A percentile compares a stretch with the other conserved stretches of the same genome.
Conservation (phyloP, 1,284 basidiomycete genomes). For the Xerocomus minutiporus region DNA sequence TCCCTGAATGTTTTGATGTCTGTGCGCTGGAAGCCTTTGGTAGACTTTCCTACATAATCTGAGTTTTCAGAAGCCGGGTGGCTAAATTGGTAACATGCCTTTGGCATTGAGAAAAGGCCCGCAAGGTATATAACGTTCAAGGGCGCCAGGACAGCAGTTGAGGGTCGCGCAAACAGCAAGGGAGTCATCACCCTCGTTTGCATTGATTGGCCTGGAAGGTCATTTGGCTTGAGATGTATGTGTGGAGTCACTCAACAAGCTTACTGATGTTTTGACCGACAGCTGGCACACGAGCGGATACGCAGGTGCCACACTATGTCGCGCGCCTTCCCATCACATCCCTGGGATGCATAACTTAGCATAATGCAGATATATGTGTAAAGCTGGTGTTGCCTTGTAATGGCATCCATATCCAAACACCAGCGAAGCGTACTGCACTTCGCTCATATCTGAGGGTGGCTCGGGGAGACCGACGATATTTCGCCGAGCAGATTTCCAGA, state of each 20-base stretch:
- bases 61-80: constrained; percentile 2
- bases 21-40: constrained; percentile 25
- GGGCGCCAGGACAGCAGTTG: constrained; percentile 7
- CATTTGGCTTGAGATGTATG: not conserved
- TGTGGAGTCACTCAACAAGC: not conserved
- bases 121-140: constrained; percentile 26
- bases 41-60: constrained; percentile 14
- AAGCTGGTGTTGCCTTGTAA: constrained; percentile 18
- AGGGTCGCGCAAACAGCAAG: constrained; percentile 11
- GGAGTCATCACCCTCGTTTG: constrained; percentile 7
- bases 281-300: constrained; percentile 26
- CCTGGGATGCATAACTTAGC: constrained; percentile 18
- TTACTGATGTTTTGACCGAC: constrained; percentile 27
- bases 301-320: constrained; percentile 31
- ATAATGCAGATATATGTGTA: not conserved
- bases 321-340: constrained; percentile 25
- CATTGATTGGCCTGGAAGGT: constrained; percentile 20
- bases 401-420: constrained; percentile 30
- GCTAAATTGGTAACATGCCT: constrained; percentile 12
- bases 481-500: constrained; percentile 30
- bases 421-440: constrained; percentile 33
- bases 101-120: constrained; percentile 25
- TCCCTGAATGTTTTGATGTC: constrained; percentile 21
- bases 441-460: constrained; percentile 29
- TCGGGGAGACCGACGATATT: constrained; percentile 30